Conservation (phyloP, 345 rosid genomes). For the Linum trigynum region DNA sequence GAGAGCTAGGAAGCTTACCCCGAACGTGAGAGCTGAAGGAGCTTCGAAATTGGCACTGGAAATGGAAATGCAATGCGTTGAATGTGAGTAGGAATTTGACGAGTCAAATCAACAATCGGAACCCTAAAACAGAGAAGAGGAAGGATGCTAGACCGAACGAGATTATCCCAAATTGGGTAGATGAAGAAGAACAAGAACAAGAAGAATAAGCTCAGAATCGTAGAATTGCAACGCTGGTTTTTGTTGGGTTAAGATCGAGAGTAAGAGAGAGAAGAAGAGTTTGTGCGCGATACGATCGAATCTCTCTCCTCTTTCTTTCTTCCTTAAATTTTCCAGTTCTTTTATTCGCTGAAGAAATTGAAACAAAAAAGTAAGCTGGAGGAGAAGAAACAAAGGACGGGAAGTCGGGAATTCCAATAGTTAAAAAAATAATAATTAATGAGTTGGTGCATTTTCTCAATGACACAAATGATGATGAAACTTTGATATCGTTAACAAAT, state of each 20-base stretch:
- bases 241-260: constrained; percentile 15
- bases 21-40: not conserved
- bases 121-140: not conserved
- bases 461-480: no score
- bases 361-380: not conserved
- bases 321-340: no score
- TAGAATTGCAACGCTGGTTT: not conserved
- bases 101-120: not conserved
- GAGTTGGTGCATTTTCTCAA: no score
- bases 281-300: constrained; percentile 15
- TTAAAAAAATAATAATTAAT: no score
- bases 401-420: not conserved
- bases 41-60: not conserved
- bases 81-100: not conserved
- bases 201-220: not conserved
- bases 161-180: not conserved
- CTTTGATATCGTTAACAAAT: no score
- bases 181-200: not conserved
- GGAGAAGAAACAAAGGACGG: not conserved
- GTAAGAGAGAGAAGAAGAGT: not conserved
- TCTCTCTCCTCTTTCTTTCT: constrained; percentile 5
- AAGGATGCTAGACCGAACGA: not conserved
- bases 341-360: not conserved
- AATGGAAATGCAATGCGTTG: not conserved
- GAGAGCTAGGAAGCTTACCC: not conserved